Percentiles rank a stretch among this genome's conserved stretches.
These are phyloP conservation scores for Stachybotrys chartarum DNA, from an alignment of 2,329 filamentous ascomycete species.

Conservation along the genomic window DNA sequence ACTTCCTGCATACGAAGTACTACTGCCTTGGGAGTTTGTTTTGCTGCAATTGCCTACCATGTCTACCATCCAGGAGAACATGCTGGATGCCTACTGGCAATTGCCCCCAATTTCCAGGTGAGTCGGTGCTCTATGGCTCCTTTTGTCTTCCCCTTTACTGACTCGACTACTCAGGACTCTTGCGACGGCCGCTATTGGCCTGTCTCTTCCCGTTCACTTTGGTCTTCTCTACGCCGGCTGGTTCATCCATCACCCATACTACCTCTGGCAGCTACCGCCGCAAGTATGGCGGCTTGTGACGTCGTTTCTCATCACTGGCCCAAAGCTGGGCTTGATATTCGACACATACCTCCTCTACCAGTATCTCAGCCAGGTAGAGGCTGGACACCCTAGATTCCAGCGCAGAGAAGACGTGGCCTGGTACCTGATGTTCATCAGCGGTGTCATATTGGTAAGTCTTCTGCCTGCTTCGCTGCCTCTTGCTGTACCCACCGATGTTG, in stretches of 20 bases:
- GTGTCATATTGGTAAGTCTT: slow-evolving; percentile 66
- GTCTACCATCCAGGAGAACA: slow-evolving; percentile 14
- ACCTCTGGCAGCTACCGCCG: slow-evolving; percentile 43
- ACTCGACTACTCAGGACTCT: slow-evolving; percentile 50
- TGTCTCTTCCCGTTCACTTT: slow-evolving; percentile 53
- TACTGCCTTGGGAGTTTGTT: not conserved
- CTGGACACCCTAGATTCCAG: slow-evolving; percentile 61
- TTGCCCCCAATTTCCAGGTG: slow-evolving; percentile 35
- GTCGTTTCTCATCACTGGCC: slow-evolving; percentile 32
- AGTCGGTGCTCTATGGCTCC: slow-evolving; percentile 6
- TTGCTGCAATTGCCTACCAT: slow-evolving; percentile 19
- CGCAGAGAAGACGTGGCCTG: slow-evolving; percentile 72
- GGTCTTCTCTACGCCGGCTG: slow-evolving; percentile 41
- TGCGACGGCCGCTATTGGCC: slow-evolving; percentile 51
- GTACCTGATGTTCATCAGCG: slow-evolving; percentile 69
- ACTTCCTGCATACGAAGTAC: too few species aligned
- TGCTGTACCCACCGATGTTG: not conserved
- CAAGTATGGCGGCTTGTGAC: slow-evolving; percentile 36
- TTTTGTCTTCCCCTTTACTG: slow-evolving; percentile 6
- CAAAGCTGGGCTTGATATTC: slow-evolving; percentile 48
- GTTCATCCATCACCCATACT: slow-evolving; percentile 45
- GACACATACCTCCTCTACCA: slow-evolving; percentile 72
- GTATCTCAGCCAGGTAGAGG: slow-evolving; percentile 70
- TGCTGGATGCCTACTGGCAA: slow-evolving; percentile 28
- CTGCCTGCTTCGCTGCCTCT: not conserved